These are phyloP conservation scores for Exobasidium cylindrosporum DNA, from an alignment of 1,284 basidiomycete genomes.

Conservation along the genomic window DNA sequence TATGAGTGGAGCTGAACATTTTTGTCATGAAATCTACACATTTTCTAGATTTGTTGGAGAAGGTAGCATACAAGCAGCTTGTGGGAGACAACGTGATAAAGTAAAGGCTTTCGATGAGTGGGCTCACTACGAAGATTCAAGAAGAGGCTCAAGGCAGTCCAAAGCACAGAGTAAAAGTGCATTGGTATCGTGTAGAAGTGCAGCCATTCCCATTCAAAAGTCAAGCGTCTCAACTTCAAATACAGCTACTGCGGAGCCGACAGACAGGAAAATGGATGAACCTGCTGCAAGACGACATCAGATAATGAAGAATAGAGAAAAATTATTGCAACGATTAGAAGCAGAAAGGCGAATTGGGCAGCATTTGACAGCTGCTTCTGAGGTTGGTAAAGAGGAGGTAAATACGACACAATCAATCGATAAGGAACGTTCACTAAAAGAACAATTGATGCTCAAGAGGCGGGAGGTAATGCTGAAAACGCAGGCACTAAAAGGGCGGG, in stretches of 20 bases:
- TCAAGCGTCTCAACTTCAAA: too few relatives aligned
- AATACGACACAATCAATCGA: neutral
- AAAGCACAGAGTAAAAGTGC: too few relatives aligned
- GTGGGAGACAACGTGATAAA: neutral
- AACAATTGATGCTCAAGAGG: neutral
- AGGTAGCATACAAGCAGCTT: neutral
- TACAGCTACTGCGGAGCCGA: neutral
- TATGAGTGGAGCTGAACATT: conserved; percentile 12
- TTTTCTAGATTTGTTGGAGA: conserved; percentile 3
- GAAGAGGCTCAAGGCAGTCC: too few relatives aligned
- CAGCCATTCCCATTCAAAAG: too few relatives aligned
- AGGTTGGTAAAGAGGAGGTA: neutral
- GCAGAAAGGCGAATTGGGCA: neutral
- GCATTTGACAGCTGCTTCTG: neutral
- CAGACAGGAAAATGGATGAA: neutral
- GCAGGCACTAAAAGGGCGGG: too few relatives aligned
- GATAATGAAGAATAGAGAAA: neutral
- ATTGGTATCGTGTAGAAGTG: too few relatives aligned
- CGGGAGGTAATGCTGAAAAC: neutral
- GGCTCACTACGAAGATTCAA: conserved; percentile 3
- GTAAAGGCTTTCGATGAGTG: neutral
- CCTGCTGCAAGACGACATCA: neutral
- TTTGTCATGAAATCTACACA: conserved; percentile 11
- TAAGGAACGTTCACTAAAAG: neutral
- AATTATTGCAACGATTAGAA: neutral